Evolutionary conservation across 257 asterid genomes (phyloP).

Genomic region (Solanum chmielewskii): DNA sequence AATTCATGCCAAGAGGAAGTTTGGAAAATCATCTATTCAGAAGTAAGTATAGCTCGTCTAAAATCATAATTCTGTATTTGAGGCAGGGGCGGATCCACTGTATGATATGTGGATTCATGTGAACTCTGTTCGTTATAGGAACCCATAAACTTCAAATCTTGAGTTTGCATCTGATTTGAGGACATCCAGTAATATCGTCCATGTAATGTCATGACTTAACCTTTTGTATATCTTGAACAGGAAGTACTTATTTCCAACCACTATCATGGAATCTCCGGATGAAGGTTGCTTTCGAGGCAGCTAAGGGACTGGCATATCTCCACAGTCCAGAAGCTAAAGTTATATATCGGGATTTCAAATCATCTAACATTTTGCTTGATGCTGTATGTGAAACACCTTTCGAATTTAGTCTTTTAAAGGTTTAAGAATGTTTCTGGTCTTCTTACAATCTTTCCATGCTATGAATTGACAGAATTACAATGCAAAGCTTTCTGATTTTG

Average conservation of each 20-base stretch:
- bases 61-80: not conserved
- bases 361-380: slow-evolving; percentile 33
- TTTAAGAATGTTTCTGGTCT: not conserved
- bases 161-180: not conserved
- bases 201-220: not conserved
- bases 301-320: slow-evolving; percentile 31
- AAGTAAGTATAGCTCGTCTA: slow-evolving; percentile 16
- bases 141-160: not conserved
- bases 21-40: slow-evolving; percentile 37
- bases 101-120: not conserved
- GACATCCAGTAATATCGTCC: not conserved
- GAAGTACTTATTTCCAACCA: slow-evolving; percentile 33
- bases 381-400: slow-evolving; percentile 15
- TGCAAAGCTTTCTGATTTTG: slow-evolving; percentile 39
- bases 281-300: slow-evolving; percentile 38
- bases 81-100: not conserved
- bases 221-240: slow-evolving; percentile 1
- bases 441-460: not conserved
- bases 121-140: not conserved
- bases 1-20: slow-evolving; percentile 39
- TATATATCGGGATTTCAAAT: slow-evolving; percentile 35
- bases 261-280: slow-evolving; percentile 30
- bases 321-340: slow-evolving; percentile 37
- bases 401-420: not conserved
- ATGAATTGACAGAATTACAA: slow-evolving; percentile 18